Percentiles rank a stretch among this genome's conserved stretches.
Conservation (phyloP, 495 filamentous ascomycete species). For the Aeminium ludgeri region DNA sequence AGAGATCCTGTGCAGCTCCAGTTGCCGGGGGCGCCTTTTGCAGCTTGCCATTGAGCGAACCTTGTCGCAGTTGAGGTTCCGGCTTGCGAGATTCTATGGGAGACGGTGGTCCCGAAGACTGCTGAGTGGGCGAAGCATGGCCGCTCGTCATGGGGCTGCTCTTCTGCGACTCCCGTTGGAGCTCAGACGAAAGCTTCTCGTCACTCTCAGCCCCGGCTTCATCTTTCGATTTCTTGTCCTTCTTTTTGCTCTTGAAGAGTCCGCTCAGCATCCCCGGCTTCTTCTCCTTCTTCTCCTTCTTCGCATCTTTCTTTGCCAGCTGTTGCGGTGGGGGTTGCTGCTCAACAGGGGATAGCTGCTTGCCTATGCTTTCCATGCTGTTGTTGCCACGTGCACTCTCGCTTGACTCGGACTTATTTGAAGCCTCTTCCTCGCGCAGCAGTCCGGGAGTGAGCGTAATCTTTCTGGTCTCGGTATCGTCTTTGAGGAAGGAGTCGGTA, state of each 20-base stretch:
- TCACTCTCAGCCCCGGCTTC: slow-evolving; percentile 41
- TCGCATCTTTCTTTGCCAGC: slow-evolving; percentile 44
- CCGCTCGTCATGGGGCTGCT: slow-evolving; percentile 4
- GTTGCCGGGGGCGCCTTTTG: slow-evolving; percentile 47
- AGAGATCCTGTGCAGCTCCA: no score
- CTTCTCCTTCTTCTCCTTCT: slow-evolving; percentile 84
- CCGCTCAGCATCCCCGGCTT: slow-evolving; percentile 64
- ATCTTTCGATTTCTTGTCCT: slow-evolving; percentile 62
- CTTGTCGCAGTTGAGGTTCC: background rate
- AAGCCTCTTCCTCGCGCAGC: slow-evolving; percentile 58
- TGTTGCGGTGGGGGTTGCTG: no score
- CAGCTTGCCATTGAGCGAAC: slow-evolving; percentile 51
- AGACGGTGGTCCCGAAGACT: slow-evolving; percentile 17
- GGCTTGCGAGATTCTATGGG: background rate
- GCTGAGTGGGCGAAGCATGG: slow-evolving; percentile 31
- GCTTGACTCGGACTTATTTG: slow-evolving; percentile 5
- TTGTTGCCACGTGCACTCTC: slow-evolving; percentile 14
- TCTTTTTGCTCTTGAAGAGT: slow-evolving; percentile 87
- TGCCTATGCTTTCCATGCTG: slow-evolving; percentile 41
- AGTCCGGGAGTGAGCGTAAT: slow-evolving; percentile 91
- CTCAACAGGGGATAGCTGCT: slow-evolving; percentile 33
- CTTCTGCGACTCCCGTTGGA: slow-evolving; percentile 18
- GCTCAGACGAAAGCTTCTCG: slow-evolving; percentile 35
- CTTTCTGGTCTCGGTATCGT: slow-evolving; percentile 92
- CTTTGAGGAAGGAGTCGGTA: slow-evolving; percentile 92